These are phyloP conservation scores for Ploettnerulaceae sp. DNA, from an alignment of 2,329 filamentous ascomycete genomes.

Conservation along the genomic window DNA sequence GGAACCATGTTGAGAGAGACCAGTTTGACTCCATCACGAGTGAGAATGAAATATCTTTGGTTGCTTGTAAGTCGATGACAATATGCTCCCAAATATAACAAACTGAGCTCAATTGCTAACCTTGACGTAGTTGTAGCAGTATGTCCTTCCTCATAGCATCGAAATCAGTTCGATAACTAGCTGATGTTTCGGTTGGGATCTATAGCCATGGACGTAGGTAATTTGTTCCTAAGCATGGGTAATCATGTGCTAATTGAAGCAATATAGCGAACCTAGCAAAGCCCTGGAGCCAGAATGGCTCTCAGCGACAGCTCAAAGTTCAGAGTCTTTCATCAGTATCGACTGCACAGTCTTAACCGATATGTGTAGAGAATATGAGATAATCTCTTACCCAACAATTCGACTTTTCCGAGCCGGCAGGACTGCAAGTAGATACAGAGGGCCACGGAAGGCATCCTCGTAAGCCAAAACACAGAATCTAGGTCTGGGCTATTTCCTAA, in stretches of 20 bases:
- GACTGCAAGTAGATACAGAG: constrained; percentile 39
- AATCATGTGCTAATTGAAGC: background rate
- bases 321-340: constrained; percentile 34
- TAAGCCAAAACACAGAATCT: constrained; percentile 24
- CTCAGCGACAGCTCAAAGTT: constrained; percentile 19
- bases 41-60: constrained; percentile 10
- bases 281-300: constrained; percentile 23
- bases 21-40: constrained; percentile 10
- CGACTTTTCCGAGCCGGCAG: constrained; percentile 39
- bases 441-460: constrained; percentile 38
- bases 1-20: constrained; percentile 14
- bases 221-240: background rate
- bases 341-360: constrained; percentile 37
- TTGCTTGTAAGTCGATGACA: constrained; percentile 18
- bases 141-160: background rate
- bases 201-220: constrained; percentile 21
- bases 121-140: constrained; percentile 17
- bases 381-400: constrained; percentile 45
- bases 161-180: background rate
- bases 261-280: constrained; percentile 17
- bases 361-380: constrained; percentile 39
- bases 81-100: background rate
- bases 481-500: background rate
- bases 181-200: background rate
- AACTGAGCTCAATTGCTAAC: background rate